Evolutionary conservation across 1,284 basidiomycete species (phyloP), one percentile per base, ranked within the genome.

Genomic region (Pterulicium gracile): DNA sequence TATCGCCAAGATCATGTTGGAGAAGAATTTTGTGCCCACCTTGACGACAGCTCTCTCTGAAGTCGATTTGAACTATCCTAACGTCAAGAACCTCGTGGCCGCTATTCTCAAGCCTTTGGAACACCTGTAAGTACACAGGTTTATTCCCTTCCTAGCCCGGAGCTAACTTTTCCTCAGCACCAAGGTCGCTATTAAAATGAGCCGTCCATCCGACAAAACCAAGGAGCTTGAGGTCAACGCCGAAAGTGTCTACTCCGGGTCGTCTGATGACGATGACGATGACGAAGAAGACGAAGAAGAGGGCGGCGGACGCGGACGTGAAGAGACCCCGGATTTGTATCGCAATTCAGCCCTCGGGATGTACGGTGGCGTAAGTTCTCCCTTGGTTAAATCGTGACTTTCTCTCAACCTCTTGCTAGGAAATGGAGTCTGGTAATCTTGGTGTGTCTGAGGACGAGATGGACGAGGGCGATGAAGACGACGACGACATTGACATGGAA

Each of bases 101-200:
- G 81, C 87, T 0, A 81, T 98, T 49, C 69, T 99, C 24, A 78
- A 86, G 24, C 94, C 96, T 3, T 67, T 99, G 43, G 94, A 98
- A 58, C 81, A 87, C 54, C 65, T 99, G 81, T 91, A 61, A 64
- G 87, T 73, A 4, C 21, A 21, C 24, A 23, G 27, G 36, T 44
- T 45, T 32, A 50, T 24, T 42, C n/a, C 20, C 4, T 20, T 18
- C 42, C 15, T 46, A 27, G 7, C 20, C 17, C 24, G 35, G 52
- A 47, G 45, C 52, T 52, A 21, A 47, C 44, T 20, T 41, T 49
- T 48, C 46, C 47, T 39, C 50, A 93, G 90, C 40, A 91, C 96
- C 15, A 96, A 95, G 61, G 76, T 95, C 48, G 92, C 96, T 10
- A 98, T 95, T 66, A 97, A 96, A 65, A 95, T 98, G 88, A 95